Base-by-base conservation (phyloP, 305 asterid species). In the Fraxinus angustifolia region DNA sequence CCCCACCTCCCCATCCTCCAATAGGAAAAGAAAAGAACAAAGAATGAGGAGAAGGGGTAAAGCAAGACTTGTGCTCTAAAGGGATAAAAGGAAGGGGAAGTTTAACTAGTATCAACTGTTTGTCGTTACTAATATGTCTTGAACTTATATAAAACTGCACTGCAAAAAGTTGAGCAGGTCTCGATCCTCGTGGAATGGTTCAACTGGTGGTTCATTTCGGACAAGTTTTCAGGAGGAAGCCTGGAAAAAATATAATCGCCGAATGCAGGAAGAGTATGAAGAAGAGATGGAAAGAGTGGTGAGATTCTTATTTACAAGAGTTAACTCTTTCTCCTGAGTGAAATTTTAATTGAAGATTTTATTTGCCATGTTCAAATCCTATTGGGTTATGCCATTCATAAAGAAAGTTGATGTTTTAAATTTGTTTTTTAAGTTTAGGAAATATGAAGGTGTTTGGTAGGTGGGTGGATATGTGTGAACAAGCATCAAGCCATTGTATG, bases 201-300 rank as follows among this genome's bases (percentile, higher is more conserved):
- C 42, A 30, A 33, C 42, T 77, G 77, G 91, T 23, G 85, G 87
- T 73, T 88, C 97, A 83, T 96, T 81, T 83, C 86, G 98, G 83
- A 78, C 89, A 79, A 85, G 82, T 86, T 93, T 86, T 85, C 92
- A 86, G 79, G 98, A 93, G 90, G 98, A 93, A 79, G 97, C 98
- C 2, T 88, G 95, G 92, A 96, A 81, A 88, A 94, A 90, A 87
- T 93, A 94, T 87, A 92, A 90, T 79, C 93, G 94, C 1, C 92
- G 98, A 79, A 88, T 92, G 96, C 98, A 86, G 86, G 98, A 96
- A 86, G 95, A 93, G 90, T 89, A 92, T 62, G 99, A 94, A 92
- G 99, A 96, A 87, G 99, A 94, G 90, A 90, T 92, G 95, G 99
- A 94, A 88, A 92, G 98, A 93, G 93, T 96, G 94, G 99, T 96